These are phyloP conservation scores for Medicago truncatula DNA, from an alignment of 306 rosid species.

Conservation along the genomic window MtrunA17r5.0-ANR NC_053042.1:12346501-12347000, in stretches of 20 bases:
- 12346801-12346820: slow-evolving; percentile 64
- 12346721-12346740: slow-evolving; percentile 59
- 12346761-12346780: slow-evolving; percentile 45
- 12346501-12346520: slow-evolving; percentile 54
- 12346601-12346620: slow-evolving; percentile 67
- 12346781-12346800: slow-evolving; percentile 70
- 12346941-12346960: slow-evolving; percentile 61
- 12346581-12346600: slow-evolving; percentile 52
- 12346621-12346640: slow-evolving; percentile 60
- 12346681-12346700: slow-evolving; percentile 49
- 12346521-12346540: slow-evolving; percentile 58
- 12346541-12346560: slow-evolving; percentile 39
- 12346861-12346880: slow-evolving; percentile 70
- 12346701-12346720: slow-evolving; percentile 47
- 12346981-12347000: slow-evolving; percentile 58
- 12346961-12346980: slow-evolving; percentile 75
- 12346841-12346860: slow-evolving; percentile 66
- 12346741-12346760: slow-evolving; percentile 57
- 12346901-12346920: slow-evolving; percentile 59
- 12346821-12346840: slow-evolving; percentile 62
- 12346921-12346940: slow-evolving; percentile 69
- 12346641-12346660: slow-evolving; percentile 50
- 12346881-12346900: slow-evolving; percentile 65
- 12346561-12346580: slow-evolving; percentile 31
- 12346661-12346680: slow-evolving; percentile 66